Evolutionary conservation across 805 yeast species (phyloP), one percentile per base, ranked within the genome.

Genomic region (Candida berthetii): DNA sequence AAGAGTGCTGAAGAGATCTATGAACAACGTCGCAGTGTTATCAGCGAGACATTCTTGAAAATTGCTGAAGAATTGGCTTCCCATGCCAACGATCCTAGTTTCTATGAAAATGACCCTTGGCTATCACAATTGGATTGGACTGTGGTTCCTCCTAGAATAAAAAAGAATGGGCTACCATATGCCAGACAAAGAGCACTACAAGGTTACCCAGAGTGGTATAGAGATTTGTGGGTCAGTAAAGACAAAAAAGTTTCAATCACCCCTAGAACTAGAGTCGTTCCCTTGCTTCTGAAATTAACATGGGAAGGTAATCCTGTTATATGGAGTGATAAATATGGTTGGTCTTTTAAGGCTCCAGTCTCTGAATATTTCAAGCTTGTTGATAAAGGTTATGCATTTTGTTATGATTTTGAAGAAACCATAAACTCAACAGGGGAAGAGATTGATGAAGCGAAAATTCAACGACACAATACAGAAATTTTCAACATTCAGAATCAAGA

Each of bases 141-240:
- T 0, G 65, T 82, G 2, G 69, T 68, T 27, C 82, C 85, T 1
- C 58, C 72, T 0, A 72, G 78, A 40, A 48, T 78, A 34, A 85
- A 82, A 13, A 87, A 87, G 55, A 69, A 74, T 31, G 95, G 93
- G 2, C 64, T 62, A 3, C 85, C 87, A 1, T 72, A 66, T 19
- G 85, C 86, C 41, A 78, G 75, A 20, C 96, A 87, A 59, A 88
- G 77, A 51, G 18, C 7, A 14, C 56, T 87, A 37, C 95, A 96
- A 0, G 98, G 96, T 0, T 87, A 72, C 52, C 99, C 99, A 0
- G 83, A 83, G 49, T 93, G 99, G 99, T 95, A 86, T 60, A 76
- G 84, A 45, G 80, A 78, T 13, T 50, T 79, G 37, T 66, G 68
- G 48, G 62, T 69, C 1, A 50, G 62, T 9, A 62, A 68, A 11